phyloP scores from a whole-genome alignment of 306 rosid species.

The Casuarina glauca region DNA sequence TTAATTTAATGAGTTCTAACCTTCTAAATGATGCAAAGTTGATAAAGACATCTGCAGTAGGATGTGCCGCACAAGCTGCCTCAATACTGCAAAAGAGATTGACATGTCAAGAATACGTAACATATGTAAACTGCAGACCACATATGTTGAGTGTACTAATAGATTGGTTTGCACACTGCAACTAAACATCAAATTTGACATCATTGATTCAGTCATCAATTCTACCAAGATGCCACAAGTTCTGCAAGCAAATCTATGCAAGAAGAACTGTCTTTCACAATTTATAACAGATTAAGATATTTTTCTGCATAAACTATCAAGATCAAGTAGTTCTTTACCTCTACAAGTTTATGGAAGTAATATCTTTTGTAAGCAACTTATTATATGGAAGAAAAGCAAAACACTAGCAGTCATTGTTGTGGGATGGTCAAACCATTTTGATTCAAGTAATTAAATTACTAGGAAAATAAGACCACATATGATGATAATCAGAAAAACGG shows the following conservation, averaged over 20 bases:
- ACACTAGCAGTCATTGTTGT: neutral
- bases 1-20: conserved; percentile 39
- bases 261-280: neutral
- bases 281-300: neutral
- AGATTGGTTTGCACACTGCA: neutral
- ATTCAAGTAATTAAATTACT: neutral
- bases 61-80: conserved; percentile 95
- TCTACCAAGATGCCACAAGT: too few species aligned
- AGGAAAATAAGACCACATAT: neutral
- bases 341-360: neutral
- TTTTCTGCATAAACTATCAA: neutral
- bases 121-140: neutral
- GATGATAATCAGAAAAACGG: neutral
- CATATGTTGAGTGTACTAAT: neutral
- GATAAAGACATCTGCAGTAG: conserved; percentile 98
- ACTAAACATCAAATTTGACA: neutral
- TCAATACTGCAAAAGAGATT: conserved; percentile 69
- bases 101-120: neutral
- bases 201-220: too few species aligned
- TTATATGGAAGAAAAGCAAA: neutral
- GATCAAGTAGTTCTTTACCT: neutral
- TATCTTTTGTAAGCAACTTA: neutral
- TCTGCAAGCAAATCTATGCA: neutral
- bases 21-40: conserved; percentile 96
- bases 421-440: neutral